phyloP scores from a whole-genome alignment of 768 basidiomycete species.

The Pleurotus tuber-regium region DNA sequence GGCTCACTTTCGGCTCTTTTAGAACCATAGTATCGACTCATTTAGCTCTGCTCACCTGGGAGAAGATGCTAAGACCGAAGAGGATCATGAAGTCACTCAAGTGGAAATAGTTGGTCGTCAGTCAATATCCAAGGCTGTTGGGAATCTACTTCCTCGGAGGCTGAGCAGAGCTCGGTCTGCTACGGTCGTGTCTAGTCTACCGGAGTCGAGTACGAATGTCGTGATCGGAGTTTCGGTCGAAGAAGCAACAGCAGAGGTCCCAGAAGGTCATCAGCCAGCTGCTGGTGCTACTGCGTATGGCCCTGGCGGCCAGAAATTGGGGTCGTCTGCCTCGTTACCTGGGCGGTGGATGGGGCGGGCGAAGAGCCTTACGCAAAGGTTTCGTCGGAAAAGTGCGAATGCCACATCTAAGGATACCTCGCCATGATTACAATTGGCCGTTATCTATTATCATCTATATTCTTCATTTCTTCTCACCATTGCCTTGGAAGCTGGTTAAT shows the following conservation, averaged over 20 bases:
- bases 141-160: slow-evolving; percentile 8
- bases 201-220: slow-evolving; percentile 3
- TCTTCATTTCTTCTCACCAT: slow-evolving; percentile 5
- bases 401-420: background rate
- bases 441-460: slow-evolving; percentile 1
- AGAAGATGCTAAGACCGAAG: slow-evolving; percentile 1
- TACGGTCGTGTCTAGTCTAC: background rate
- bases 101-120: background rate
- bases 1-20: background rate
- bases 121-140: slow-evolving; percentile 8
- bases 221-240: slow-evolving; percentile 12
- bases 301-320: slow-evolving; percentile 3
- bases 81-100: slow-evolving; percentile 5
- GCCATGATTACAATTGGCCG: background rate
- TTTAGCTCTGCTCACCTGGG: slow-evolving; percentile 4
- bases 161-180: slow-evolving; percentile 1
- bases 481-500: background rate
- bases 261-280: background rate
- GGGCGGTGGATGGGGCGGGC: slow-evolving; percentile 6
- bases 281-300: slow-evolving; percentile 2
- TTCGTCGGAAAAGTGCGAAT: slow-evolving; percentile 6
- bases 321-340: background rate
- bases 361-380: slow-evolving; percentile 6
- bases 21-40: slow-evolving; percentile 5
- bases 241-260: slow-evolving; percentile 6